Base-by-base conservation (phyloP, 208 protist species). In the Leishmania turanica region DNA sequence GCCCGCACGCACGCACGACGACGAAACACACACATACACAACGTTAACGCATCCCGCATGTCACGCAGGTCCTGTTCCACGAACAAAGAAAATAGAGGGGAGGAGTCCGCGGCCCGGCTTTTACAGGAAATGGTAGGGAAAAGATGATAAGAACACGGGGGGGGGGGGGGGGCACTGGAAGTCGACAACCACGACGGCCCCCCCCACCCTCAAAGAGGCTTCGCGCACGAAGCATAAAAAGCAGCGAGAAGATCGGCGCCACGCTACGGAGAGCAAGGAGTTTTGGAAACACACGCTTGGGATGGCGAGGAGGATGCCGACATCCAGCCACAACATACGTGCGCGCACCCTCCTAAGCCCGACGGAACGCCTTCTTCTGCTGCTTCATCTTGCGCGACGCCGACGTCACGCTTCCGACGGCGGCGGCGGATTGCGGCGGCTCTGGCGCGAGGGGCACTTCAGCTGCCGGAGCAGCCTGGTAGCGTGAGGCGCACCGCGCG, bases 301-400 rank as follows among this genome's bases (percentile, higher is more conserved):
- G 17, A 7, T 5, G 24, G 17, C 37, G 6, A 21, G 5, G 31
- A 70, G 31, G 40, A 27, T 17, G 37, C 9, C 6, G 40, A 45
- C 37, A n/a, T 19, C 19, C 62, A 40, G 31, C 65, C 15, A 47
- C 31, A 31, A 19, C n/a, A 19, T 37, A 17, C 60, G 13, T 66
- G 6, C 3, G 19, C 27, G 21, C 19, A 47, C 45, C 34, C 24
- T 37, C 56, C 45, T 79, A 69, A 6, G 40, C 58, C 34, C 31
- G 60, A 34, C 82, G 82, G 42, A 79, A 34, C 51, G 71, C 34
- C 15, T 75, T 79, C 72, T 79, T 85, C 82, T 81, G 74, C 60
- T 69, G 77, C 77, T 75, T 81, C 77, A 85, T 27, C 72, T 81
- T 81, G 34, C 65, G 82, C 34, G 77, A 79, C 31, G 82, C 82